Base-by-base conservation (phyloP, 495 filamentous ascomycete species). In the Durotheca rogersii region DNA sequence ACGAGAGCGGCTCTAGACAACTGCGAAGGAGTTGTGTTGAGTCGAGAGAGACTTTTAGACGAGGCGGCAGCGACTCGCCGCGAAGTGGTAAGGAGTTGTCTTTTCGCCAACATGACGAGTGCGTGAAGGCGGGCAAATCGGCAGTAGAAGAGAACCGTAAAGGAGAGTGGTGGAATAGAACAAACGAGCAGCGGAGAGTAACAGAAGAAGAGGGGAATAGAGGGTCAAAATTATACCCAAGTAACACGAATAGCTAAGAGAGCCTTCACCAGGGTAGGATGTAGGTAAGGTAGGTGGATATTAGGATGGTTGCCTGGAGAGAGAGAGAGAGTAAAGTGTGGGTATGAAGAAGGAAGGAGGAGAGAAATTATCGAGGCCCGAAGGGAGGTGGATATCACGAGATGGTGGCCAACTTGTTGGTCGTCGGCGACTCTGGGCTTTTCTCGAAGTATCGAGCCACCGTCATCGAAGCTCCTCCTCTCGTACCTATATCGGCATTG, bases 71-170 rank as follows among this genome's bases (percentile, higher is more conserved):
- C 55, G 45, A 66, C 55, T 62, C 70, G 64, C 32, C 67, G 63
- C 30, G 72, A 66, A 17, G 59, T 56, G 32, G 59, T 52, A 30
- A 66, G 30, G 19, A 75, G 39, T 46, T 62, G 64, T 29, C 51
- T 43, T 65, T 68, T 67, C n/a, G 69, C 60, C 52, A 72, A 61
- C 72, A 75, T 75, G 3, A 39, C 58, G 36, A 42, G 10, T 30
- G 6, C 43, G 19, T 19, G 36, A 6, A 20, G 23, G 39, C 10
- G 17, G 17, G 18, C 17, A 39, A 17, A 38, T 32, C 6, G 21
- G n/a, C n/a, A n/a, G n/a, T n/a, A n/a, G n/a, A n/a, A n/a, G n/a
- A n/a, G n/a, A n/a, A n/a, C n/a, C n/a, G n/a, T n/a, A n/a, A n/a
- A n/a, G n/a, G n/a, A n/a, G n/a, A n/a, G n/a, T n/a, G n/a, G n/a